Percentiles rank a stretch among this genome's conserved stretches.
phyloP scores from a whole-genome alignment of 345 rosid species.

The Aurinia saxatilis region DNA sequence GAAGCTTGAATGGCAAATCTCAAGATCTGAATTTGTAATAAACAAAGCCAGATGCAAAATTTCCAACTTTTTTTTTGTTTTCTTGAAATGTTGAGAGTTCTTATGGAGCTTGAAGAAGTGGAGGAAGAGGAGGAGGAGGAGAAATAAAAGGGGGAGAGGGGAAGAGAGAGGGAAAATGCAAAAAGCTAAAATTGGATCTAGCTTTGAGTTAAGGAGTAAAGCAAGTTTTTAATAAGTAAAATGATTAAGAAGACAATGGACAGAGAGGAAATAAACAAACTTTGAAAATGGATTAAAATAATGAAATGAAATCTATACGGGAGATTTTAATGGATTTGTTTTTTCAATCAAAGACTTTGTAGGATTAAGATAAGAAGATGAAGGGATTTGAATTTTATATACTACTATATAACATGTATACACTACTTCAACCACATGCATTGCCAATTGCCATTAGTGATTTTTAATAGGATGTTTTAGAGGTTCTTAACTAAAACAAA shows the following conservation, averaged over 20 bases:
- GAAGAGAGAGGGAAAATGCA: neutral
- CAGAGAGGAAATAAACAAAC: conserved; percentile 1
- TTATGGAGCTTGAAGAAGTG: neutral
- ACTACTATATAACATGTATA: neutral
- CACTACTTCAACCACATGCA: conserved; percentile 9
- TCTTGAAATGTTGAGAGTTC: conserved; percentile 5
- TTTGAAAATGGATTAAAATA: conserved; percentile 3
- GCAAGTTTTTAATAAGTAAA: conserved; percentile 6
- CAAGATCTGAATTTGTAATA: neutral
- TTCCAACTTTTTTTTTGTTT: neutral
- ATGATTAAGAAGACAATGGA: conserved; percentile 3
- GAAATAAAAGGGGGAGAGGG: conserved; percentile 1
- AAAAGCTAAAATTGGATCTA: conserved; percentile 1
- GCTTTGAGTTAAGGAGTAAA: conserved; percentile 10
- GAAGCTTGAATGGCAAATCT: neutral
- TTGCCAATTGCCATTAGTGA: neutral
- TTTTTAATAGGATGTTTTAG: neutral
- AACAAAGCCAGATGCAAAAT: conserved; percentile 5
- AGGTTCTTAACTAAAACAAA: neutral
- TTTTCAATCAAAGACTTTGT: conserved; percentile 10
- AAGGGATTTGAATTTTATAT: neutral
- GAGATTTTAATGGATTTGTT: conserved; percentile 25
- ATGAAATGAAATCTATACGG: conserved; percentile 18
- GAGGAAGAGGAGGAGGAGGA: neutral
- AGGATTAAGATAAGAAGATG: conserved; percentile 14